Base-by-base conservation (phyloP, 768 basidiomycete genomes). In the Polyporus arcularius region DNA sequence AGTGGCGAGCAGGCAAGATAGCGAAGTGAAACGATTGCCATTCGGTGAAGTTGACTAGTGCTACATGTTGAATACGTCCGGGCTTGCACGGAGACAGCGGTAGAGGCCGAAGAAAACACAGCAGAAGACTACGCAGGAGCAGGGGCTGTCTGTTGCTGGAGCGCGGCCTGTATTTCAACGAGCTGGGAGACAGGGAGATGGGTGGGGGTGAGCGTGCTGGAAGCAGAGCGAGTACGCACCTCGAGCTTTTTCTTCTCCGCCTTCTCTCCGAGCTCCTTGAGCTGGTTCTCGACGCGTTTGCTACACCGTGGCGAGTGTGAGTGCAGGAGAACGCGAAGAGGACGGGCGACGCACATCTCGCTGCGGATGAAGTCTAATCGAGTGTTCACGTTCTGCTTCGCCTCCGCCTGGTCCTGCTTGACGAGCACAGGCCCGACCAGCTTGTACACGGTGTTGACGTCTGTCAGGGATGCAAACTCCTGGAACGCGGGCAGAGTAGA, bases 361-460 rank as follows among this genome's bases (percentile, higher is more conserved):
- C 86, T 76, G 46, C 76, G 80, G 68, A 98, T 98, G 76, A 93
- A 96, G 59, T 92, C 91, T 38, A 98, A 76, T 9, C 96, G 87
- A 50, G 90, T 96, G 67, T 94, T 86, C 26, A 98, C 92, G 69
- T 93, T 97, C 64, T 75, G 78, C 72, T 90, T 90, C 35, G 95
- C 96, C 65, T 97, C 96, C 6, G 75, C 75, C 68, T 89, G 87
- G 65, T 97, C 95, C 75, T 98, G 96, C 67, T 89, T 85, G 9
- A 98, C 87, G 30, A 98, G 83, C 6, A 96, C 89, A 1, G 94
- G 93, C 1, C 96, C 96, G 41, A 96, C 83, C 32, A 92, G 84
- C 78, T 98, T 98, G 80, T 87, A 98, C 7, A 98, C 84, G 15
- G 80, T 82, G 70, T 95, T 96, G 60, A 86, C 82, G 4, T 86